A percentile compares a stretch with the other conserved stretches of the same genome.
phyloP scores from a whole-genome alignment of 345 rosid species.

The Anacardium occidentale region DNA sequence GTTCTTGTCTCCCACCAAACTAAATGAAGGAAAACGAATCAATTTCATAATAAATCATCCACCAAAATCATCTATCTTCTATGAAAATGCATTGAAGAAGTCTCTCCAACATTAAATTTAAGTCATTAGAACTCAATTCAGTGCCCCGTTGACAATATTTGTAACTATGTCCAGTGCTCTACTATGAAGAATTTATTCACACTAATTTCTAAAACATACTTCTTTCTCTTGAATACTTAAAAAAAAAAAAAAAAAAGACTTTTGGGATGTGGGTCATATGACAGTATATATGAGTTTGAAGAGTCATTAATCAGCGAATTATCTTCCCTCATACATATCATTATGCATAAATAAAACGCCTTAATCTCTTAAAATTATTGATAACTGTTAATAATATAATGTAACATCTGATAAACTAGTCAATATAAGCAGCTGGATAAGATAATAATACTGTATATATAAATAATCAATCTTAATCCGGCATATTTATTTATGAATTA shows the following conservation, averaged over 20 bases:
- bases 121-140: not conserved
- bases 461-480: too few species aligned
- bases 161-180: not conserved
- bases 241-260: too few species aligned
- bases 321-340: not conserved
- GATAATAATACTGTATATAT: too few species aligned
- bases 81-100: constrained; percentile 31
- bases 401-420: too few species aligned
- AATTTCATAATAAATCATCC: constrained; percentile 29
- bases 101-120: constrained; percentile 17
- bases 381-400: too few species aligned
- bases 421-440: too few species aligned
- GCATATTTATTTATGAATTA: too few species aligned
- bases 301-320: not conserved
- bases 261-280: not conserved
- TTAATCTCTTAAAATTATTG: not conserved
- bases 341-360: not conserved
- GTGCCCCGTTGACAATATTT: not conserved
- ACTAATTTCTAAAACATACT: not conserved
- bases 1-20: constrained; percentile 22
- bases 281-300: not conserved
- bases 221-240: not conserved
- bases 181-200: constrained; percentile 4
- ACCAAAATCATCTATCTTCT: constrained; percentile 12
- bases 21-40: constrained; percentile 18